Base-by-base conservation (phyloP, 306 rosid genomes). In the Nissolia schottii region DNA sequence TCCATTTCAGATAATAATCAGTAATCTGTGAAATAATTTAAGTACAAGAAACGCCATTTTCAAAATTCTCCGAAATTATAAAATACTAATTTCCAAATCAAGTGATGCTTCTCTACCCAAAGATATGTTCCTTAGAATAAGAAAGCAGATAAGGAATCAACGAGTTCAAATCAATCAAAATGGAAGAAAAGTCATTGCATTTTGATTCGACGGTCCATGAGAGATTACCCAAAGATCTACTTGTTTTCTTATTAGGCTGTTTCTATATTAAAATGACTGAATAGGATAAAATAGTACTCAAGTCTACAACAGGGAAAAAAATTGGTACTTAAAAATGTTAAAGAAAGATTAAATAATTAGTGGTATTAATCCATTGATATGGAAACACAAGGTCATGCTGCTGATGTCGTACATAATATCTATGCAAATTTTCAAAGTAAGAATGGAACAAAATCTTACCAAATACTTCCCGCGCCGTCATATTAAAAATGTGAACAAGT, bases 401-500 rank as follows among this genome's bases (percentile, higher is more conserved):
- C 63, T 12, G 3, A 68, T 55, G 55, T 80, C 37, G 19, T 53
- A 14, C 25, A 60, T 59, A 50, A 49, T 37, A 56, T 46, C 29
- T 40, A 46, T 34, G 70, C 62, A 74, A 56, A 69, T 15, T 22
- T 18, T 49, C 35, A 23, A 5, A 41, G 19, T 15, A 32, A 10
- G 41, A 71, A 15, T 23, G 56, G 58, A 73, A 68, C 10, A 69
- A 40, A 73, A 51, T 3, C 29, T 75, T 77, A 84, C 85, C 85
- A 77, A 73, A 84, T 68, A 77, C 51, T 69, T 84, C 87, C 81
- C 64, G 70, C 0, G 83, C 32, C 6, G 80, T 84, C 28, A 19
- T 3, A 69, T 84, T 84, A 81, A 84, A 80, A 71, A 84, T 80
- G 50, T 81, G 87, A 41, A 84, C 53, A 56, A 84, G 49, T 50